phyloP scores from a whole-genome alignment of 192 early-diverging fungal genomes.

The Geranomyces michiganensis region DNA sequence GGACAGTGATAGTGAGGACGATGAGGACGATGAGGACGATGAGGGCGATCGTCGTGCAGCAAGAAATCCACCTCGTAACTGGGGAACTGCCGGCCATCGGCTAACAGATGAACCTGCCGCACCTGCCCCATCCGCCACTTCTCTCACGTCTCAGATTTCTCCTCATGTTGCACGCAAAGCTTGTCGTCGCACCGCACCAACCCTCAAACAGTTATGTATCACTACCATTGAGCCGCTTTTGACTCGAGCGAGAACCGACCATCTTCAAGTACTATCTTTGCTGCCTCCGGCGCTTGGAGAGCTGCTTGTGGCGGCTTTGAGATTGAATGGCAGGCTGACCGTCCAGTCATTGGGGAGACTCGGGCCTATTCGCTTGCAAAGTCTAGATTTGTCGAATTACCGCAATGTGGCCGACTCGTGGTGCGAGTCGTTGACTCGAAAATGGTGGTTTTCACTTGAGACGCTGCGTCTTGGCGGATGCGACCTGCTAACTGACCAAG shows the following conservation, averaged over 20 bases:
- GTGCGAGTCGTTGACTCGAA: neutral
- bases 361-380: neutral
- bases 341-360: neutral
- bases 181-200: neutral
- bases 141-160: too few species aligned
- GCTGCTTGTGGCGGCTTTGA: neutral
- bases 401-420: constrained; percentile 12
- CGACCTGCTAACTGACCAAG: neutral
- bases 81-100: constrained; percentile 9
- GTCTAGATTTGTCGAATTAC: neutral
- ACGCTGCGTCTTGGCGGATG: neutral
- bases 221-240: neutral
- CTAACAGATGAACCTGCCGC: neutral
- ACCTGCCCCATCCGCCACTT: too few species aligned
- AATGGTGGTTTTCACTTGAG: neutral
- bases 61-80: neutral
- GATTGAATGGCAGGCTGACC: neutral
- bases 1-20: neutral
- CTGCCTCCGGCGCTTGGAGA: neutral
- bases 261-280: neutral
- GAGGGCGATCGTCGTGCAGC: neutral
- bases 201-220: neutral
- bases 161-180: too few species aligned
- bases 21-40: neutral
- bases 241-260: neutral